Conservation (phyloP, 306 rosid species). For the Sindora glabra region DNA sequence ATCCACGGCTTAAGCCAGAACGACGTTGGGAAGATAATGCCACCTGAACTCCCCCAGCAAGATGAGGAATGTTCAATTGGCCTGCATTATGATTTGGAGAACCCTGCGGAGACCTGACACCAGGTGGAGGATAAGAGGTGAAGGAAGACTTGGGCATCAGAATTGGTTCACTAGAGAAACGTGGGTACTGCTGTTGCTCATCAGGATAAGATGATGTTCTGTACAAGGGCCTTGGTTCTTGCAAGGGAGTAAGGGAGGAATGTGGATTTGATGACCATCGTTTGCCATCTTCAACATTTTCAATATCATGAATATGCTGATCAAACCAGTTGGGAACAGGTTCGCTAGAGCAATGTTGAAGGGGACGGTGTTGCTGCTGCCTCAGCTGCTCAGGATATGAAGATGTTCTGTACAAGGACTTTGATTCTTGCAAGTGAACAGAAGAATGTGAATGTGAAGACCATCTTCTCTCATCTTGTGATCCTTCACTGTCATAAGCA, state of each 20-base stretch:
- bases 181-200: constrained; percentile 35
- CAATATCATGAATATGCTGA: constrained; percentile 31
- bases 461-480: constrained; percentile 34
- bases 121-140: constrained; percentile 57
- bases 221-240: constrained; percentile 31
- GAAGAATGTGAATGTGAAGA: constrained; percentile 61
- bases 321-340: constrained; percentile 46
- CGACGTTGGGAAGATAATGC: constrained; percentile 34
- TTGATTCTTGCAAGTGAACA: constrained; percentile 38
- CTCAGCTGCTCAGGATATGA: constrained; percentile 89
- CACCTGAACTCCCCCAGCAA: constrained; percentile 34
- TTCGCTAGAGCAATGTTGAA: constrained; percentile 60
- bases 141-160: constrained; percentile 40
- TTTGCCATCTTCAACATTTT: constrained; percentile 37
- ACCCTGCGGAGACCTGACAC: constrained; percentile 40
- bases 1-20: constrained; percentile 40
- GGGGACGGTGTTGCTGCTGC: constrained; percentile 43
- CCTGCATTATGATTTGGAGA: constrained; percentile 37
- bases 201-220: constrained; percentile 51
- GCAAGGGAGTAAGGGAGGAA: constrained; percentile 24
- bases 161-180: constrained; percentile 43
- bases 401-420: constrained; percentile 67
- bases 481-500: constrained; percentile 26
- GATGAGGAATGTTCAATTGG: constrained; percentile 32
- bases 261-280: constrained; percentile 55